phyloP scores from a whole-genome alignment of 495 filamentous ascomycete species.

The Aspergillus nanangensis region DNA sequence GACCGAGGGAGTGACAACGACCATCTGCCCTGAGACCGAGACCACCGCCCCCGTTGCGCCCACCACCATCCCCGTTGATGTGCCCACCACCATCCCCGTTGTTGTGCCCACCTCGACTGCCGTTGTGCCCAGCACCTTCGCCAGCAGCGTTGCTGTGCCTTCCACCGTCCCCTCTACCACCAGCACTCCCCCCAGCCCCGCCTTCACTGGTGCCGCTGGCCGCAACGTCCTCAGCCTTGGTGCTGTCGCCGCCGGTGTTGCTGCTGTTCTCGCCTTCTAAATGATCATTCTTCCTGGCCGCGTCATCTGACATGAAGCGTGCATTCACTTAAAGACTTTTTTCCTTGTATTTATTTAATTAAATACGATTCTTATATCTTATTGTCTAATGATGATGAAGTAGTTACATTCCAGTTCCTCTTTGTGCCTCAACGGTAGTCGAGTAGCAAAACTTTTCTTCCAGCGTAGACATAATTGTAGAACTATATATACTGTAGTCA shows the following conservation, averaged over 20 bases:
- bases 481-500: too few species aligned
- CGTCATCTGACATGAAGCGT: neutral
- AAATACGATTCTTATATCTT: neutral
- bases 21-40: constrained; percentile 17
- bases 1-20: constrained; percentile 17
- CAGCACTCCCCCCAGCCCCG: constrained; percentile 23
- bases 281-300: neutral
- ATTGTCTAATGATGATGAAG: neutral
- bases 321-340: neutral
- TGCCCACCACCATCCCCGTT: constrained; percentile 21
- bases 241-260: constrained; percentile 39
- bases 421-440: neutral
- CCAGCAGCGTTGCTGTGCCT: too few species aligned
- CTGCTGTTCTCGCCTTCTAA: constrained; percentile 42
- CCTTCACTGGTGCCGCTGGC: constrained; percentile 45
- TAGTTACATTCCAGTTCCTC: too few species aligned
- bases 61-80: constrained; percentile 17
- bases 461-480: too few species aligned
- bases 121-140: constrained; percentile 10
- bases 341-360: neutral
- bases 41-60: constrained; percentile 9
- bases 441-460: neutral
- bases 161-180: constrained; percentile 23
- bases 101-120: constrained; percentile 14
- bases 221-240: constrained; percentile 41